Evolutionary conservation across 2,329 filamentous ascomycete genomes (phyloP).

Genomic region (Fusarium chaquense): DNA sequence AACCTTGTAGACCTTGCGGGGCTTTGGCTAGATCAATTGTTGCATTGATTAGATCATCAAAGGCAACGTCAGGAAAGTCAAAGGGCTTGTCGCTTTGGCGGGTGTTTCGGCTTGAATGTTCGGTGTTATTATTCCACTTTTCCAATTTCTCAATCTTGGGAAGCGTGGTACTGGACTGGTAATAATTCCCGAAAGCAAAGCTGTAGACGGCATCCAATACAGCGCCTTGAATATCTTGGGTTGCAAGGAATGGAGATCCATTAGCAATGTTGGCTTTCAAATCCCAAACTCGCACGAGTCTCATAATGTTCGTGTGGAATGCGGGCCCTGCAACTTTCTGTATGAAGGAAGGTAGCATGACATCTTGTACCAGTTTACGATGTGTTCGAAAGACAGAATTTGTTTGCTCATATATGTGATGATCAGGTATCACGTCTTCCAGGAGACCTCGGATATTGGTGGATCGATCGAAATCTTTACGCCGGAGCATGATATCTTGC

Average conservation of each 20-base stretch:
- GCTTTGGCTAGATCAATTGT: neutral
- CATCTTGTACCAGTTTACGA: neutral
- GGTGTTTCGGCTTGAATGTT: rapidly evolving
- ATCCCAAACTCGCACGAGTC: neutral
- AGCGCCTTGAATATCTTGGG: neutral
- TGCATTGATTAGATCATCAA: neutral
- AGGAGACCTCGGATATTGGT: neutral
- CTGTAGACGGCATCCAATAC: neutral
- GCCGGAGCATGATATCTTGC: neutral
- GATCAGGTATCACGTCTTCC: neutral
- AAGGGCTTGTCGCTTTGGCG: neutral
- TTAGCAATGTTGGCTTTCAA: neutral
- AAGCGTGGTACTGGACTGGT: neutral
- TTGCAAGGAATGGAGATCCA: neutral
- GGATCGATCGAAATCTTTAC: neutral
- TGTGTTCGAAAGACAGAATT: neutral
- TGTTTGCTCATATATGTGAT: neutral
- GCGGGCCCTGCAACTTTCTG: neutral
- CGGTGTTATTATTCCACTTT: rapidly evolving
- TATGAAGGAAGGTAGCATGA: neutral
- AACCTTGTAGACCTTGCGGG: neutral
- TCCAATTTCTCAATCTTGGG: neutral
- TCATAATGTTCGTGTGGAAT: neutral
- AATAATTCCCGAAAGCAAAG: neutral
- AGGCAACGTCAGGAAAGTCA: neutral